Evolutionary conservation across 2,329 filamentous ascomycete species (phyloP), one percentile per base, ranked within the genome.

Genomic region (Pseudogymnoascus sp.): DNA sequence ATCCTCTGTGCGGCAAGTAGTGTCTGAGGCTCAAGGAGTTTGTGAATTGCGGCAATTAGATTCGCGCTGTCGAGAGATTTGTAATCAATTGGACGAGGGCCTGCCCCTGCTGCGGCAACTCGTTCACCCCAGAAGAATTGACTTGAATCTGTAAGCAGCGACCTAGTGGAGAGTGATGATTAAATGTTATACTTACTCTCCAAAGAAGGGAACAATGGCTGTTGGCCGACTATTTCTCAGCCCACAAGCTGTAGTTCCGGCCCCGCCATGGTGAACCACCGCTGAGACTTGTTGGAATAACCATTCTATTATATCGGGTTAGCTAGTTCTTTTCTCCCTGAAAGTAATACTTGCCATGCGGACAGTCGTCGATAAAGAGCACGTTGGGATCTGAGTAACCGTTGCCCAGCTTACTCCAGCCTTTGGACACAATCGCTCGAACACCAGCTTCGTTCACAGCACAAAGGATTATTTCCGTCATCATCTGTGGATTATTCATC

Each of bases 121-220:
- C 91, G 91, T 5, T 84, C 80, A 7, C 89, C 89, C 89, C 89
- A 92, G 70, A 92, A 93, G 0, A 87, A 86, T 74, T 92, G 89
- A 67, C 66, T 68, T 12, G 43, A 12, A 18, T 46, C 43, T 3
- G 36, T 60, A 37, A 63, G 62, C 59, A 59, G 36, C 28, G 18
- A 38, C 49, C 16, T 5, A 12, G 31, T 3, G 14, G 37, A 6
- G 21, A 37, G 61, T 16, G 18, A 56, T 60, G 28, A 14, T 5
- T 18, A 23, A 21, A 3, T 11, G 9, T 23, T 23, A 25, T n/a
- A 63, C 66, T 59, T 21, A 67, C 67, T 84, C 82, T 59, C 82
- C 81, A 66, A 84, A 84, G 67, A 84, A 86, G 0, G 83, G 83
- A 0, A 86, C 78, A 18, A 85, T 77, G 0, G 79, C 70, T 0